Conservation (phyloP, 2,329 filamentous ascomycete species). For the Daldinia sp. region DNA sequence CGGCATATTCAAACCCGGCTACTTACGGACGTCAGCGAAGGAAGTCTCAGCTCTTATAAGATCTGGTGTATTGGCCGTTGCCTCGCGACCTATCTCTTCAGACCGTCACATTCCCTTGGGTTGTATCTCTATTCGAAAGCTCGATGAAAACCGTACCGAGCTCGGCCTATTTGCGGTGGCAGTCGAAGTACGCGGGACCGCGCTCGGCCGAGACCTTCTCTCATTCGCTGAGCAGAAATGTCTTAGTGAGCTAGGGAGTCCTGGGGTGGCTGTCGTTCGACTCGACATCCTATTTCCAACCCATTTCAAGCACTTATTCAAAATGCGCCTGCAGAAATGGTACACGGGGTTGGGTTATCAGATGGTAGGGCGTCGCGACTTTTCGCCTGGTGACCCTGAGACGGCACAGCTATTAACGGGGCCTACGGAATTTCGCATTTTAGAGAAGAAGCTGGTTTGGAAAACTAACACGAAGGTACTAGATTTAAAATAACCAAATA, state of each 20-base stretch:
- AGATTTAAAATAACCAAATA: no score
- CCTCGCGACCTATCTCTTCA: slow-evolving; percentile 11
- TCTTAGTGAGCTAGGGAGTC: slow-evolving; percentile 10
- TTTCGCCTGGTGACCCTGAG: slow-evolving; percentile 36
- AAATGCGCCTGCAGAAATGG: slow-evolving; percentile 43
- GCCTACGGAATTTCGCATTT: slow-evolving; percentile 39
- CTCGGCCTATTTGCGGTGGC: slow-evolving; percentile 45
- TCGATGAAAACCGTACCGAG: slow-evolving; percentile 32
- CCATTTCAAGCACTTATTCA: slow-evolving; percentile 40
- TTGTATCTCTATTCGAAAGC: slow-evolving; percentile 40
- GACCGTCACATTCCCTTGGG: slow-evolving; percentile 30
- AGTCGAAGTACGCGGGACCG: slow-evolving; percentile 36
- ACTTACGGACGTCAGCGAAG: slow-evolving; percentile 36
- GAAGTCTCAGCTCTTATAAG: slow-evolving; percentile 37
- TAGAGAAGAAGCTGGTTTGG: slow-evolving; percentile 37
- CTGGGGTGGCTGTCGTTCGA: slow-evolving; percentile 27
- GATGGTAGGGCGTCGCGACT: slow-evolving; percentile 30
- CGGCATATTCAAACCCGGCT: slow-evolving; percentile 50
- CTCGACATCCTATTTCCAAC: slow-evolving; percentile 43
- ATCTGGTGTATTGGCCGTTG: slow-evolving; percentile 39
- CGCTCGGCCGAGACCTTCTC: slow-evolving; percentile 41
- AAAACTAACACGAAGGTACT: no score
- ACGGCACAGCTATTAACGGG: slow-evolving; percentile 37
- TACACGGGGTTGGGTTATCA: slow-evolving; percentile 43
- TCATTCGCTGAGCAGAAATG: slow-evolving; percentile 43